Evolutionary conservation across 768 basidiomycete genomes (phyloP), one percentile per base, ranked within the genome.

Genomic region (Auricularia cornea): DNA sequence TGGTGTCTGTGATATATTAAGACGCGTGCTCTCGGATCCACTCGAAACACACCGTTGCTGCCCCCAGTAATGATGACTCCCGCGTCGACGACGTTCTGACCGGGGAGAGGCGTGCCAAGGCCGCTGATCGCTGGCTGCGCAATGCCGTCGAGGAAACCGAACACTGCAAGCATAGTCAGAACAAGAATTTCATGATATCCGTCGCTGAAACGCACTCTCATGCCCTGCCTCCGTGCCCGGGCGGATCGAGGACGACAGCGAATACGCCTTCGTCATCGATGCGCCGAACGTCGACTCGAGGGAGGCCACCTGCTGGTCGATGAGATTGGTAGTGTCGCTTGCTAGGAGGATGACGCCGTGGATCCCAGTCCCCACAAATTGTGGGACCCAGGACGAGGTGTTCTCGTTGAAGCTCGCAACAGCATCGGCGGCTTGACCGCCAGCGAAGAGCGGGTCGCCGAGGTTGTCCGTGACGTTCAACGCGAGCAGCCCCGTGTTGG

Each of bases 371-470:
- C 56, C 60, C 14, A 33, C 62, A 63, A 69, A 68, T 6, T 65
- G 56, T 3, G 51, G 3, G n/a, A 68, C 64, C 69, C 70, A 69
- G 28, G 63, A 60, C n/a, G 59, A 62, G 26, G 29, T 32, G 2
- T 70, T 68, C 40, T 67, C 66, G 1, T 67, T 67, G 33, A 41
- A 62, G 59, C n/a, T 52, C 11, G 20, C 20, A n/a, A n/a, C n/a
- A 4, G 81, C 76, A 62, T 80, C 78, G 0, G 66, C 62, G 60
- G 72, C 67, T 60, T 69, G 67, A n/a, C 70, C 70, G 16, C n/a
- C 32, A 5, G 59, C 18, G 61, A 67, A 71, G 4, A 32, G 35
- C 8, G 32, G 12, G 59, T 70, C 70, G 1, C 64, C 62, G 18
- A 71, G 40, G 59, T 66, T 62, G 60, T 69, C 68, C 18, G 59